These are phyloP conservation scores for Aspergillus ruber DNA, from an alignment of 2,329 filamentous ascomycete genomes.

Conservation along the genomic window DNA sequence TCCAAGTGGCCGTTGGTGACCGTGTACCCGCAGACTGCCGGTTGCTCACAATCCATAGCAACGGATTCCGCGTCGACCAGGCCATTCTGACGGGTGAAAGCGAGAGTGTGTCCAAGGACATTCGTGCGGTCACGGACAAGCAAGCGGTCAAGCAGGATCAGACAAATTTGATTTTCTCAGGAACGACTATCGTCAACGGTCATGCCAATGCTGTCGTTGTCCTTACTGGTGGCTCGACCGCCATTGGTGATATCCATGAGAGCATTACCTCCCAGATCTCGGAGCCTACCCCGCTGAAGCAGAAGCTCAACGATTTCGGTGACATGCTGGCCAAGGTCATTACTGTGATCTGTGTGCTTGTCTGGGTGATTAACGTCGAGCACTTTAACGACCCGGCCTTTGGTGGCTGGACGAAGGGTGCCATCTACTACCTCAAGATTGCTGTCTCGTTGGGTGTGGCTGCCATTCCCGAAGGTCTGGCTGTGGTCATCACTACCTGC, in stretches of 20 bases:
- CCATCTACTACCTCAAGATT: slow-evolving; percentile 99
- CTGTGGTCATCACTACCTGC: slow-evolving; percentile 98
- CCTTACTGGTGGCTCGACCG: slow-evolving; percentile 80
- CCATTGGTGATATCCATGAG: slow-evolving; percentile 97
- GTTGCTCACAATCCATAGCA: slow-evolving; percentile 83
- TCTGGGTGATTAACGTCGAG: slow-evolving; percentile 97
- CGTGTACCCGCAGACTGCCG: slow-evolving; percentile 93
- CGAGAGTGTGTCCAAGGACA: slow-evolving; percentile 89
- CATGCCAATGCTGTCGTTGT: slow-evolving; percentile 88
- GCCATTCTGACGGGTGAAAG: slow-evolving; percentile 96
- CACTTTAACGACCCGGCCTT: slow-evolving; percentile 95
- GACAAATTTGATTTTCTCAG: slow-evolving; percentile 95
- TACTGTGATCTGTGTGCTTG: slow-evolving; percentile 88
- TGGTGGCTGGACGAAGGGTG: slow-evolving; percentile 89
- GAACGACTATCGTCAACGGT: slow-evolving; percentile 92
- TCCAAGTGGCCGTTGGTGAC: slow-evolving; percentile 83
- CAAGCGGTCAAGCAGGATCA: slow-evolving; percentile 96
- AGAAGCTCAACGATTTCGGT: slow-evolving; percentile 98
- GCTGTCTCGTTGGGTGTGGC: slow-evolving; percentile 96
- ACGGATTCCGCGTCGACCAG: slow-evolving; percentile 94
- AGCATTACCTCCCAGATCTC: slow-evolving; percentile 98
- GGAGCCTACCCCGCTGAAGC: slow-evolving; percentile 91
- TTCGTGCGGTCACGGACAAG: slow-evolving; percentile 60
- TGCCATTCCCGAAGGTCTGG: slow-evolving; percentile 93
- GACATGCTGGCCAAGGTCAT: slow-evolving; percentile 96